Percentiles rank a stretch among this genome's conserved stretches.
These are phyloP conservation scores for Nothophaeocryptopus gaeumannii DNA, from an alignment of 2,329 filamentous ascomycete species.

Conservation along the genomic window DNA sequence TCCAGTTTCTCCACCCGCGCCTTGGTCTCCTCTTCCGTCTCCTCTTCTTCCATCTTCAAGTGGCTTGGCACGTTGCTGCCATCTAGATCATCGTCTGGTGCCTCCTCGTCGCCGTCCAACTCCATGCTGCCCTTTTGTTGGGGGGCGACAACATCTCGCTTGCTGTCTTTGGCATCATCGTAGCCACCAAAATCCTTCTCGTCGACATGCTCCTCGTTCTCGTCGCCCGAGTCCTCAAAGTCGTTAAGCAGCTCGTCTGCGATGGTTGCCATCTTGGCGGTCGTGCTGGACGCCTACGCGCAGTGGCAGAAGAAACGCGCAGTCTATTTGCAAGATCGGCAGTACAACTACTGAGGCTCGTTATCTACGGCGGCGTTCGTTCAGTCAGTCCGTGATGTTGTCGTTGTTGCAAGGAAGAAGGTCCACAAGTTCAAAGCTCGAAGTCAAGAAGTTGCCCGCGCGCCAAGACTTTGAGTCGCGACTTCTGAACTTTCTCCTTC, in stretches of 20 bases:
- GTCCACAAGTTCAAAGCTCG: too few species aligned
- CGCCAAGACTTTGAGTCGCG: background rate
- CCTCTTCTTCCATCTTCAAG: constrained; percentile 49
- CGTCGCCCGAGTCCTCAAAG: constrained; percentile 81
- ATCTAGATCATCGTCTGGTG: constrained; percentile 45
- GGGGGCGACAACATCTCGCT: constrained; percentile 34
- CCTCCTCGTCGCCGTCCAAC: constrained; percentile 55
- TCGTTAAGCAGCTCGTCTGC: constrained; percentile 91
- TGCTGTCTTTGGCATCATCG: constrained; percentile 38
- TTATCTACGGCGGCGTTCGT: too few species aligned
- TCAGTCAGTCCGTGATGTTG: background rate
- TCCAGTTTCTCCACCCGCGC: constrained; percentile 81
- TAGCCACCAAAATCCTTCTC: constrained; percentile 22
- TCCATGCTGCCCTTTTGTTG: constrained; percentile 55
- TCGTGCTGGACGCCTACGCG: constrained; percentile 11
- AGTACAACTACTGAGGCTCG: too few species aligned
- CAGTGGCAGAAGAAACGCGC: background rate
- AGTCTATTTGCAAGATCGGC: too few species aligned
- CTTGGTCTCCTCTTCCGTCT: constrained; percentile 68
- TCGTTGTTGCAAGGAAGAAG: background rate
- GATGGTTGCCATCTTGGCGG: constrained; percentile 71
- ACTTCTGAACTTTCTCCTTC: background rate
- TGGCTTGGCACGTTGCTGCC: constrained; percentile 28
- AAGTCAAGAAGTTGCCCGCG: background rate
- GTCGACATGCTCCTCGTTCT: constrained; percentile 56